Evolutionary conservation across 2,329 filamentous ascomycete genomes (phyloP).

Genomic region (Clonostachys sp.): DNA sequence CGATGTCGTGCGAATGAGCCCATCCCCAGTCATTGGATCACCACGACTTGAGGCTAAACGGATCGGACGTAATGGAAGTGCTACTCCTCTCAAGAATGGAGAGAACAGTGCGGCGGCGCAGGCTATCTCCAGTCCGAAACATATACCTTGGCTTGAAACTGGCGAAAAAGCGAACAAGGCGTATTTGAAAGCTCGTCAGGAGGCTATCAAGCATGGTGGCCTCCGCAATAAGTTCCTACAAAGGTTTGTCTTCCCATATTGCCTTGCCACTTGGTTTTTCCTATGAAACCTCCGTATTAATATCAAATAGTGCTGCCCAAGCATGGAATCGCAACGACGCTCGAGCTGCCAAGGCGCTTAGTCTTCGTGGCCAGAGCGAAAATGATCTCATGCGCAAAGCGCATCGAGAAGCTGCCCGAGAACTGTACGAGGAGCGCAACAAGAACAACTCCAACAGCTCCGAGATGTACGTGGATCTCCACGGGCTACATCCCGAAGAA

Average conservation of each 20-base stretch:
- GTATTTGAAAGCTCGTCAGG: conserved; percentile 90
- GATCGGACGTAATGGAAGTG: conserved; percentile 58
- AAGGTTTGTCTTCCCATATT: conserved; percentile 51
- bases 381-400: conserved; percentile 97
- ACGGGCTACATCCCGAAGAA: conserved; percentile 98
- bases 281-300: neutral
- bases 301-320: conserved; percentile 70
- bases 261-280: neutral
- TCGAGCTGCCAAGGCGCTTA: conserved; percentile 89
- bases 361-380: conserved; percentile 89
- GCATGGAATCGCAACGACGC: conserved; percentile 99
- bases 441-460: conserved; percentile 53
- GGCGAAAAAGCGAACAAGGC: conserved; percentile 86
- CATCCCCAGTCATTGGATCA: conserved; percentile 66
- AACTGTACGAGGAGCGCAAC: conserved; percentile 92
- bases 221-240: conserved; percentile 96
- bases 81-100: conserved; percentile 57
- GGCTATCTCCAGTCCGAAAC: conserved; percentile 81
- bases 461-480: conserved; percentile 92
- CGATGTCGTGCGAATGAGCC: conserved; percentile 93
- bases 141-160: conserved; percentile 95
- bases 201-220: conserved; percentile 96
- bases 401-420: conserved; percentile 86
- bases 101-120: conserved; percentile 80
- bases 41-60: conserved; percentile 57